Conservation (phyloP, 768 basidiomycete species). For the Leccinum disarticulatum region DNA sequence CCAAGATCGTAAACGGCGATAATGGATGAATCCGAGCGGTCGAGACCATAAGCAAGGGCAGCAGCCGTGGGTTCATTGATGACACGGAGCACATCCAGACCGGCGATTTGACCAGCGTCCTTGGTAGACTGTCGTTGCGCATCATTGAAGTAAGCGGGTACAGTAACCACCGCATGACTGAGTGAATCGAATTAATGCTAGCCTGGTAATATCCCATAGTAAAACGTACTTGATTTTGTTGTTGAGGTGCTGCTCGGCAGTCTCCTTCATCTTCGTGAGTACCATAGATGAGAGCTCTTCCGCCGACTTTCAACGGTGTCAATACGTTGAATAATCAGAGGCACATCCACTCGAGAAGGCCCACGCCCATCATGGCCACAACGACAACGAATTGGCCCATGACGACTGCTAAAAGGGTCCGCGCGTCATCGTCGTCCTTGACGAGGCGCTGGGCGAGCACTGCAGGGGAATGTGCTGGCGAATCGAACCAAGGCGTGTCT, state of each 20-base stretch:
- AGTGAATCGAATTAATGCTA: slow-evolving; percentile 1
- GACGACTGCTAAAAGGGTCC: too few species aligned
- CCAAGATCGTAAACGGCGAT: slow-evolving; percentile 99
- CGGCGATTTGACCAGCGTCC: slow-evolving; percentile 96
- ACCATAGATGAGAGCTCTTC: slow-evolving; percentile 90
- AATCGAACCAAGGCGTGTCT: slow-evolving; percentile 88
- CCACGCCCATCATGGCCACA: too few species aligned
- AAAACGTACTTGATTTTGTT: slow-evolving; percentile 85
- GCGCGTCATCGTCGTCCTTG: slow-evolving; percentile 89
- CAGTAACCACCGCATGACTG: slow-evolving; percentile 89
- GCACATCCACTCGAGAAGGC: slow-evolving; percentile 40
- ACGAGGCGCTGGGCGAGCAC: slow-evolving; percentile 79
- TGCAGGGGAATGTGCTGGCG: slow-evolving; percentile 54
- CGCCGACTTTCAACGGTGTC: slow-evolving; percentile 54
- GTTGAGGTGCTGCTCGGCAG: slow-evolving; percentile 89
- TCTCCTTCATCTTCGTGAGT: slow-evolving; percentile 91
- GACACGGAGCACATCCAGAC: slow-evolving; percentile 94
- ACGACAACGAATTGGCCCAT: too few species aligned
- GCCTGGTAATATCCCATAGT: background rate
- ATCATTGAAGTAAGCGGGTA: slow-evolving; percentile 99
- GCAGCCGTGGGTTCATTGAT: slow-evolving; percentile 99
- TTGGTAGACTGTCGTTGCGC: slow-evolving; percentile 99
- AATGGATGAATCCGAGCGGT: slow-evolving; percentile 74
- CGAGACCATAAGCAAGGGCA: slow-evolving; percentile 96
- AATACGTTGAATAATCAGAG: slow-evolving; percentile 1